Conservation (phyloP, 106 monocot genomes). For the Apostasia ramifera region DNA sequence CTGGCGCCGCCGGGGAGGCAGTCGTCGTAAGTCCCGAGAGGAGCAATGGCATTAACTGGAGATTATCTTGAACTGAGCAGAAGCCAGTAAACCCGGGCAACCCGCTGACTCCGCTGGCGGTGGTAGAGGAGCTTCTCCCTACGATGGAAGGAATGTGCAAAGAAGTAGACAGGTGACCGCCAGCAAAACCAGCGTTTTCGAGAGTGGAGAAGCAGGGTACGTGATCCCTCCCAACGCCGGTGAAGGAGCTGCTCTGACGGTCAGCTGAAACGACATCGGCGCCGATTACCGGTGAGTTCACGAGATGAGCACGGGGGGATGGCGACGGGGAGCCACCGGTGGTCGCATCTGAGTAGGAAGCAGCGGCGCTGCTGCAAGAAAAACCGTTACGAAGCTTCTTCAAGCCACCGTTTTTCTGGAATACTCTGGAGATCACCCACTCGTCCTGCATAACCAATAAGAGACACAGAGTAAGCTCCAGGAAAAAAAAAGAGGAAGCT, state of each 20-base stretch:
- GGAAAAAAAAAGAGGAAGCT: not conserved
- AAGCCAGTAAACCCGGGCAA: constrained; percentile 24
- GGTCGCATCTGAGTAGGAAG: not conserved
- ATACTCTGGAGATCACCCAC: constrained; percentile 82
- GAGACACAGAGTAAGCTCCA: not conserved
- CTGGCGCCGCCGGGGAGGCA: not conserved
- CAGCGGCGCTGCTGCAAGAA: constrained; percentile 6
- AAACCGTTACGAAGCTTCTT: constrained; percentile 32
- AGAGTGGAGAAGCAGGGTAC: constrained; percentile 98
- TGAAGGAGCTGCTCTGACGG: constrained; percentile 26
- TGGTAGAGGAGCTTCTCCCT: not conserved
- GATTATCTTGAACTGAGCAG: constrained; percentile 47
- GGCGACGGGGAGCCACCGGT: constrained; percentile 1
- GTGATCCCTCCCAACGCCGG: constrained; percentile 41
- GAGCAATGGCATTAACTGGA: constrained; percentile 55
- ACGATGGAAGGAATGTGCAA: not conserved
- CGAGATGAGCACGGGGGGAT: constrained; percentile 17
- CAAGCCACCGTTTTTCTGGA: constrained; percentile 45
- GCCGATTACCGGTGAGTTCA: constrained; percentile 15
- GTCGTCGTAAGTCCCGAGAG: constrained; percentile 13
- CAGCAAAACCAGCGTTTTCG: not conserved
- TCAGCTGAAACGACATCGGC: constrained; percentile 7
- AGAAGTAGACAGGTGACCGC: not conserved
- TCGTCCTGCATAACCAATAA: constrained; percentile 45
- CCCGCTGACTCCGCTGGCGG: not conserved